Conservation (phyloP, 371 early-diverging fungal species). For the Apophysomyces trapeziformis region DNA sequence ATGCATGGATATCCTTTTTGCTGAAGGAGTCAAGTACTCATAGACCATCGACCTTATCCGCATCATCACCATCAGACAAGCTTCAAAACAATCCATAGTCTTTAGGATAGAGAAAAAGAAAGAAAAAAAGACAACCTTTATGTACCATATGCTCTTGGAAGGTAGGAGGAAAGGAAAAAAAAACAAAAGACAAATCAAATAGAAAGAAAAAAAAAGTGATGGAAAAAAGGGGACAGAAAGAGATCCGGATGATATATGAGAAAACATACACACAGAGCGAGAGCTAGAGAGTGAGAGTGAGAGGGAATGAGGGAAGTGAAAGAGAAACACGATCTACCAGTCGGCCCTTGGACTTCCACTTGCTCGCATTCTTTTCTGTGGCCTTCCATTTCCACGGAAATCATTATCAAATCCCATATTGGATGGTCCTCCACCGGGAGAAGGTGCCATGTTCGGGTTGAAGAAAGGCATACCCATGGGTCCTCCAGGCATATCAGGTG, state of each 20-base stretch:
- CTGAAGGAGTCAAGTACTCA: constrained; percentile 64
- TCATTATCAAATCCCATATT: constrained; percentile 7
- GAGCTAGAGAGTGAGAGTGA: too few species aligned
- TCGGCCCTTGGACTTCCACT: constrained; percentile 8
- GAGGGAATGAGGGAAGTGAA: neutral
- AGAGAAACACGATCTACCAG: neutral
- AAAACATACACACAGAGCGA: too few species aligned
- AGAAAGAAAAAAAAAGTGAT: too few species aligned
- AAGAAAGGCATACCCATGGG: constrained; percentile 9
- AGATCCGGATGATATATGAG: too few species aligned
- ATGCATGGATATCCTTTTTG: constrained; percentile 89
- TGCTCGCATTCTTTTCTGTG: constrained; percentile 6
- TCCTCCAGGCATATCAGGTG: neutral
- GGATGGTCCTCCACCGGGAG: constrained; percentile 2
- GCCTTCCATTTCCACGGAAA: constrained; percentile 9
- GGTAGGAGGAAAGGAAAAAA: too few species aligned
- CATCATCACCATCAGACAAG: neutral
- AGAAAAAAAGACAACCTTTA: neutral
- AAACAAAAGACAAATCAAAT: too few species aligned
- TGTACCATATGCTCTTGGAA: neutral
- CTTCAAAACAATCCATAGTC: neutral
- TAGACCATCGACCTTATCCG: neutral
- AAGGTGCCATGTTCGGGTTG: constrained; percentile 3
- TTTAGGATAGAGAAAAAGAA: neutral
- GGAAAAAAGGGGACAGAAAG: too few species aligned